Evolutionary conservation across 139 green algal genomes (phyloP).

Genomic region (Chlamydomonas incerta): DNA sequence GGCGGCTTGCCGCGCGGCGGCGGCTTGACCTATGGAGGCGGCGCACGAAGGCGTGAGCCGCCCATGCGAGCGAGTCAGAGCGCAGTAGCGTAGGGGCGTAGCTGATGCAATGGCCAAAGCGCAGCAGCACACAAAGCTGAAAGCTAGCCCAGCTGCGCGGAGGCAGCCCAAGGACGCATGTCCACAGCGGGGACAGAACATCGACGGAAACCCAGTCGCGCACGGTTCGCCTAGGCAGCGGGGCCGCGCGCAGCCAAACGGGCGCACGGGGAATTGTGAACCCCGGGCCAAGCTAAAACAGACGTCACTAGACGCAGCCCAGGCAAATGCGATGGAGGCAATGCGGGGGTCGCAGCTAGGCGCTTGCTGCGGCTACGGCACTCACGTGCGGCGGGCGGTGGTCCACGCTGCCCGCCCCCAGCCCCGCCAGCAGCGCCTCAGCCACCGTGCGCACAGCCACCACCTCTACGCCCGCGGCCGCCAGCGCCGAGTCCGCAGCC

Average conservation of each 20-base stretch:
- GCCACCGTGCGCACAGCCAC: constrained; percentile 6
- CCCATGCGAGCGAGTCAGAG: neutral
- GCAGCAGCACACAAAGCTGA: too few species aligned
- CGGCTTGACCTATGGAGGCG: neutral
- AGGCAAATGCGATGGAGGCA: too few species aligned
- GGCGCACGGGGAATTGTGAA: too few species aligned
- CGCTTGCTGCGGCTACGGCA: too few species aligned
- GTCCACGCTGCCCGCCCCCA: constrained; percentile 8
- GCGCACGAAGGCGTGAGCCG: neutral
- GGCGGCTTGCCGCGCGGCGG: constrained; percentile 3
- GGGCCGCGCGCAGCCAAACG: too few species aligned
- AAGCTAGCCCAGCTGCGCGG: too few species aligned
- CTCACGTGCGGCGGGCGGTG: constrained; percentile 4
- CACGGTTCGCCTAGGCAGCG: too few species aligned
- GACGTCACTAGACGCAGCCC: too few species aligned
- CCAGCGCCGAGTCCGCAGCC: neutral
- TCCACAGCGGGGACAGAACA: neutral
- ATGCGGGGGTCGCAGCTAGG: too few species aligned
- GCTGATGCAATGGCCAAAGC: neutral
- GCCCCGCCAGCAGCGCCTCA: constrained; percentile 42
- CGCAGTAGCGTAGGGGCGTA: neutral
- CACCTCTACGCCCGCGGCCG: constrained; percentile 1
- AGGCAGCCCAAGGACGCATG: neutral
- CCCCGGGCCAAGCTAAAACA: too few species aligned
- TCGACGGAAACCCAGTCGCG: neutral